Base-by-base conservation (phyloP, 192 early-diverging fungal species). In the Coemansia sp. region DNA sequence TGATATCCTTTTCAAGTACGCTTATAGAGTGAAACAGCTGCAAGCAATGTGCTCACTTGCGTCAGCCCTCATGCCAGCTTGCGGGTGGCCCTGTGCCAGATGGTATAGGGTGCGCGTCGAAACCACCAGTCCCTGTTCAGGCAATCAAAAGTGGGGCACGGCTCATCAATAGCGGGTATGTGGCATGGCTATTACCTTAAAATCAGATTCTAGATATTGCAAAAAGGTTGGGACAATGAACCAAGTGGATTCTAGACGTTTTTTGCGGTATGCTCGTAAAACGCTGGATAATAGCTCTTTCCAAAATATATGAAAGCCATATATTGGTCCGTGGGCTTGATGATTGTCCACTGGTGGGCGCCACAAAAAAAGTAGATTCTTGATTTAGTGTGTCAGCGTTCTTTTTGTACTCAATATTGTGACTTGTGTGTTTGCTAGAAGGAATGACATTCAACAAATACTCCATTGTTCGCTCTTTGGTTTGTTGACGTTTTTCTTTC, bases 321-420 rank as follows among this genome's bases (percentile, higher is more conserved):
- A 28, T 53, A 28, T 31, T 53, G 14, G 52, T 26, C 28, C 25
- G 26, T 33, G 52, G 31, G 13, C 28, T 1, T 14, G 31, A 13
- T 55, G 16, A n/a, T 55, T 28, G 52, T 50, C 25, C 8, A 50
- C 23, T 26, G 13, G 26, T 26, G 16, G 6, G 28, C 52, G 52
- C 52, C 52, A 53, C 50, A 53, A 53, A 31, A 26, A 13, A 53
- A 6, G 42, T 16, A 14, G 39, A 4, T 31, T 31, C 13, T 55
- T 55, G 26, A 55, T 55, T 33, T 55, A 31, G 52, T 55, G 48
- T 50, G 52, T 55, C 52, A 55, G 52, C 52, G 31, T 31, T 31
- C 13, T 52, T 55, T 18, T 21, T 48, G 13, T 45, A 18, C 52
- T 55, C 52, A 33, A 31, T 55, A 55, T 55, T 55, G n/a, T 55